Conservation (phyloP, 345 rosid genomes). For the Sonneratia caseolaris region DNA sequence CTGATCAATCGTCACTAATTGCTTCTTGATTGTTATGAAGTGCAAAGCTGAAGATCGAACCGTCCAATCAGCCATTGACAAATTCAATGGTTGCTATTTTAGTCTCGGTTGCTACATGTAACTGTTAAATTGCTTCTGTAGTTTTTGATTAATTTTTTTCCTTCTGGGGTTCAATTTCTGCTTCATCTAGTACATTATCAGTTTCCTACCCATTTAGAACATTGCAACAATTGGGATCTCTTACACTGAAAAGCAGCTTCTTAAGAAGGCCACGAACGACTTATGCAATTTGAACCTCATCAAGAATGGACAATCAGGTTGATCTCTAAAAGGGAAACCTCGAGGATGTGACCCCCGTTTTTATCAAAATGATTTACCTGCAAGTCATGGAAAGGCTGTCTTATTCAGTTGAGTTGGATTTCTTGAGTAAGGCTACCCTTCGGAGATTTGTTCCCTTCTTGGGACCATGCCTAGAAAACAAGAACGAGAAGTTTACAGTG, state of each 20-base stretch:
- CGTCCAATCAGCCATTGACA: too few species aligned
- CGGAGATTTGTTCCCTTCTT: conserved; percentile 72
- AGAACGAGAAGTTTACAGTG: conserved; percentile 65
- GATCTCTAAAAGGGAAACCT: conserved; percentile 63
- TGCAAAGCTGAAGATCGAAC: too few species aligned
- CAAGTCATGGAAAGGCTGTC: conserved; percentile 42
- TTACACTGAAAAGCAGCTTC: conserved; percentile 66
- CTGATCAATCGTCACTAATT: too few species aligned
- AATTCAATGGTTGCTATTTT: too few species aligned
- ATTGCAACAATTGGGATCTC: conserved; percentile 3
- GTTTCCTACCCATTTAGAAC: too few species aligned
- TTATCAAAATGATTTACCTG: conserved; percentile 59
- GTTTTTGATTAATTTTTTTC: too few species aligned
- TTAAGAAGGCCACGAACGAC: conserved; percentile 49
- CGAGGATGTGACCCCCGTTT: conserved; percentile 51
- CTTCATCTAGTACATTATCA: too few species aligned
- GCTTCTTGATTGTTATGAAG: too few species aligned
- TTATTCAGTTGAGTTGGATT: conserved; percentile 61
- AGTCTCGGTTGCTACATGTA: too few species aligned
- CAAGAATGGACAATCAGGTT: conserved; percentile 85
- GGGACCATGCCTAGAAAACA: conserved; percentile 80
- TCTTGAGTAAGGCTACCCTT: conserved; percentile 66
- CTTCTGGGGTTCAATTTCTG: too few species aligned
- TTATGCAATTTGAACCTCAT: conserved; percentile 64
- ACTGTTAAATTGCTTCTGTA: too few species aligned